Evolutionary conservation across 2,329 filamentous ascomycete genomes (phyloP).

Genomic region (Didymella exigua): DNA sequence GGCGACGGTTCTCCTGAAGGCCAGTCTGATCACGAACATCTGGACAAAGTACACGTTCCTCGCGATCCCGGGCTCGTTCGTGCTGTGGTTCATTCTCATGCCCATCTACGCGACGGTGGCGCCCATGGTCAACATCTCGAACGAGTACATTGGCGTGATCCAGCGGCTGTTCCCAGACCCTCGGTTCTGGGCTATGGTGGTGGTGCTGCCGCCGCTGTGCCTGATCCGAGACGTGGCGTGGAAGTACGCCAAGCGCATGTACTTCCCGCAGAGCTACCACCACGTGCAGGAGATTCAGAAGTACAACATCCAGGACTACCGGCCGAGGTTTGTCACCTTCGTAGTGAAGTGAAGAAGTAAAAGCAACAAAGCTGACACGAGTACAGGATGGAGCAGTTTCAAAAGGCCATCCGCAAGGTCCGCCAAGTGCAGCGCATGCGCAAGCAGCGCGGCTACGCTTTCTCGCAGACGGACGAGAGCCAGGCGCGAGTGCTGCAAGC

Average conservation of each 20-base stretch:
- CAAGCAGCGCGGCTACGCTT: constrained; percentile 97
- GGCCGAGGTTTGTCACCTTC: constrained; percentile 73
- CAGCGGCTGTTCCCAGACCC: constrained; percentile 80
- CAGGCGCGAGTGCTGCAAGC: constrained; percentile 95
- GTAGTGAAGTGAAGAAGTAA: background rate
- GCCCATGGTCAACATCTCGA: constrained; percentile 79
- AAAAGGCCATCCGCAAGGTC: constrained; percentile 98
- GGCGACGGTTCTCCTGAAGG: constrained; percentile 91
- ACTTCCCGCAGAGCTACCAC: constrained; percentile 92
- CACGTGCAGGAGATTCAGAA: constrained; percentile 99
- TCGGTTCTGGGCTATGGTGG: constrained; percentile 88
- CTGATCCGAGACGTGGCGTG: constrained; percentile 88
- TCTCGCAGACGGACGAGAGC: constrained; percentile 95
- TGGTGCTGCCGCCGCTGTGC: constrained; percentile 80
- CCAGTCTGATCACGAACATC: constrained; percentile 91
- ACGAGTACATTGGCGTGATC: constrained; percentile 84
- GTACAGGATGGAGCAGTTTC: constrained; percentile 95
- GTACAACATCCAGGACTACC: constrained; percentile 99
- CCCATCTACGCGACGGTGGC: constrained; percentile 86
- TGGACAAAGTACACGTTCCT: constrained; percentile 99
- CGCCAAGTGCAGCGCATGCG: constrained; percentile 98
- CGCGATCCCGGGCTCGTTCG: constrained; percentile 90
- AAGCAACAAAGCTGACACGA: background rate
- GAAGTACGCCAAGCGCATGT: constrained; percentile 99
- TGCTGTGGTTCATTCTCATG: constrained; percentile 89